phyloP scores from a whole-genome alignment of 495 filamentous ascomycete species.

The Neurospora sp. region DNA sequence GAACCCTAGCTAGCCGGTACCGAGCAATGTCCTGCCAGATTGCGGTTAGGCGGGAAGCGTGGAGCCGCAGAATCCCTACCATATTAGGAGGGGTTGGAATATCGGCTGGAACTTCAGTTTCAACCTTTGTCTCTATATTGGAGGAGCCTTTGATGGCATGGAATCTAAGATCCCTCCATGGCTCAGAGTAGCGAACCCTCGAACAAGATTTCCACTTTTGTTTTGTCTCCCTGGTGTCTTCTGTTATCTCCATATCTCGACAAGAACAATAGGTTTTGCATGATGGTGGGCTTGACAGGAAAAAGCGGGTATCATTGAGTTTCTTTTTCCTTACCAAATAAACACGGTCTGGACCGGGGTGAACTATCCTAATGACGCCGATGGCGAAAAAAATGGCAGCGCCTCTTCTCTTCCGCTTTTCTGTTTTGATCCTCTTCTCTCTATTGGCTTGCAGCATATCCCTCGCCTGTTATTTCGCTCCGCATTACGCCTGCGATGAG shows the following conservation, averaged over 20 bases:
- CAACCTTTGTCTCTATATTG: background rate
- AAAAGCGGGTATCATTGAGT: background rate
- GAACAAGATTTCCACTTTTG: background rate
- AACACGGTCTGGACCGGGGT: constrained; percentile 19
- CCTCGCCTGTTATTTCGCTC: constrained; percentile 1
- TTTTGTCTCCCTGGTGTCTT: background rate
- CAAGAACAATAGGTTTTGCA: background rate
- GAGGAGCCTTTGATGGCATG: background rate
- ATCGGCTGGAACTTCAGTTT: background rate
- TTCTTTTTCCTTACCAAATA: constrained; percentile 15
- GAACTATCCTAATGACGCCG: constrained; percentile 17
- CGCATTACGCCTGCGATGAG: background rate
- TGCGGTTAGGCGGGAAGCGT: background rate
- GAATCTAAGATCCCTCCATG: background rate
- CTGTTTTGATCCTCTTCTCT: background rate
- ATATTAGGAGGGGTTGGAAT: background rate
- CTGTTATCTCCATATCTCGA: background rate
- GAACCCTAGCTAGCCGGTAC: background rate
- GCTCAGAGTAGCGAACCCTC: background rate
- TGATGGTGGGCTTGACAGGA: background rate
- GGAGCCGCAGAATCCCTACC: background rate
- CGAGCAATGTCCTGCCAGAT: background rate
- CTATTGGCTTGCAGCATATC: background rate
- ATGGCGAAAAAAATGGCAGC: constrained; percentile 6
- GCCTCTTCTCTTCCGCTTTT: constrained; percentile 9